Evolutionary conservation across 78 protist genomes (phyloP).

Genomic region (Dictyostelium capitatum): DNA sequence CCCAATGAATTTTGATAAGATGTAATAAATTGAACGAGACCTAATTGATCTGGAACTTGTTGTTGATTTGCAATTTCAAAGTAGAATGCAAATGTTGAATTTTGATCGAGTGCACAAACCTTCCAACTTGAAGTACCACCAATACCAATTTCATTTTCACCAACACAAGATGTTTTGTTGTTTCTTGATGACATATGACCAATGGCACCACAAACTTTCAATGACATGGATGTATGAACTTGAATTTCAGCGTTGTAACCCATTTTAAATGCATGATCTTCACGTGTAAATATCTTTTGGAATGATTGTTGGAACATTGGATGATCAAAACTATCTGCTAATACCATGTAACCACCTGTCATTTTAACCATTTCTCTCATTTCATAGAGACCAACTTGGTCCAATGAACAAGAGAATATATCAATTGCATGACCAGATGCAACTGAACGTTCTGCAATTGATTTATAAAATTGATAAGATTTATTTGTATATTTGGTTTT

Average conservation of each 20-base stretch:
- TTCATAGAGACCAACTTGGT: slow-evolving; percentile 96
- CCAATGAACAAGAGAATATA: slow-evolving; percentile 91
- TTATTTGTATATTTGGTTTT: slow-evolving; percentile 82
- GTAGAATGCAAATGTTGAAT: slow-evolving; percentile 90
- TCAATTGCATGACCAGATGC: slow-evolving; percentile 91
- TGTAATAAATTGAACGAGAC: slow-evolving; percentile 93
- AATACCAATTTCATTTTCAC: slow-evolving; percentile 93
- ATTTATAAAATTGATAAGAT: slow-evolving; percentile 74
- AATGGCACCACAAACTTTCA: slow-evolving; percentile 95
- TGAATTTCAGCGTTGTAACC: slow-evolving; percentile 76
- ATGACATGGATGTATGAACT: slow-evolving; percentile 56
- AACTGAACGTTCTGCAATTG: slow-evolving; percentile 84
- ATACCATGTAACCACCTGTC: slow-evolving; percentile 90
- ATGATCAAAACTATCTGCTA: slow-evolving; percentile 93
- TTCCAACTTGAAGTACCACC: slow-evolving; percentile 97
- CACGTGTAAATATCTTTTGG: slow-evolving; percentile 82
- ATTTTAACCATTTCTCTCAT: slow-evolving; percentile 83
- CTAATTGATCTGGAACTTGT: slow-evolving; percentile 43
- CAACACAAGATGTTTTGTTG: slow-evolving; percentile 46
- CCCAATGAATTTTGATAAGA: slow-evolving; percentile 92
- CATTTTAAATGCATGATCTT: slow-evolving; percentile 10
- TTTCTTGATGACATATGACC: slow-evolving; percentile 86
- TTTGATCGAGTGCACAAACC: slow-evolving; percentile 77
- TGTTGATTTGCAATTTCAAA: slow-evolving; percentile 91
- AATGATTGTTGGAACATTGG: slow-evolving; percentile 92